Evolutionary conservation across 176 grass and related monocot species (phyloP).

Genomic region (Carex scoparia): DNA sequence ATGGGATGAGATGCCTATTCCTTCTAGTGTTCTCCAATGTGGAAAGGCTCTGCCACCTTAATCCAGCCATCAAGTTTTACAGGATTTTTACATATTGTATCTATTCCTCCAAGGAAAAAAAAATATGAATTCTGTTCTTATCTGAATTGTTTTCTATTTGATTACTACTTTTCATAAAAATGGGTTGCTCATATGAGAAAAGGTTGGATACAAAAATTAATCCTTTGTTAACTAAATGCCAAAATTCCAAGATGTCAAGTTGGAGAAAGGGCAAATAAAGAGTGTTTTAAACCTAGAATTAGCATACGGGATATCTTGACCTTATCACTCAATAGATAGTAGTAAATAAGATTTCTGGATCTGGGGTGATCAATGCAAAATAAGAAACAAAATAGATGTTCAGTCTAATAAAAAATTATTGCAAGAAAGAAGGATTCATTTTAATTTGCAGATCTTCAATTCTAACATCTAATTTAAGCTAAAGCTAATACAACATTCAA

Average conservation of each 20-base stretch:
- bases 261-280: neutral
- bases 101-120: neutral
- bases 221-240: neutral
- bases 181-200: neutral
- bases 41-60: neutral
- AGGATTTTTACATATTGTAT: neutral
- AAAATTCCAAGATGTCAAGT: neutral
- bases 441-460: neutral
- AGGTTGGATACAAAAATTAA: neutral
- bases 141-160: neutral
- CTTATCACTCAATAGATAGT: neutral
- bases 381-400: neutral
- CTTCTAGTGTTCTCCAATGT: neutral
- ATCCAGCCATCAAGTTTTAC: neutral
- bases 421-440: neutral
- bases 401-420: neutral
- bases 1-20: no score
- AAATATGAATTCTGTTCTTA: neutral
- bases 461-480: slow-evolving; percentile 2
- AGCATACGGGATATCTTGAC: neutral
- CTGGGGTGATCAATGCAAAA: neutral
- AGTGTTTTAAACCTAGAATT: neutral
- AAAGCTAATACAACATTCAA: neutral
- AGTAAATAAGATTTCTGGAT: neutral
- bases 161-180: neutral